Evolutionary conservation across 169 alveolate genomes (phyloP).

Genomic region (Cryptosporidium sp.): DNA sequence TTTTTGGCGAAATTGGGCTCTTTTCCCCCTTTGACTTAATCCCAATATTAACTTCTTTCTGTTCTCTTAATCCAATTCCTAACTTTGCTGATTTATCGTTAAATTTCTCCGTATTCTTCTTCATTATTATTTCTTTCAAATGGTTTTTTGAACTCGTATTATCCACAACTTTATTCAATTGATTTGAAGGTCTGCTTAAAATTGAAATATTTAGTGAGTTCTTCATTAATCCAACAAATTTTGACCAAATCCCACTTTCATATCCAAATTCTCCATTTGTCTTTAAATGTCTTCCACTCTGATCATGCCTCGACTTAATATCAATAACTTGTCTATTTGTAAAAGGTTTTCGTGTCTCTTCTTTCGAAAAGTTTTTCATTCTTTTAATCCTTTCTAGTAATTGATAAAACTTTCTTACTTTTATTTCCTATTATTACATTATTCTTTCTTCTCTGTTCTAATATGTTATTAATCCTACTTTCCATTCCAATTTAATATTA

Average conservation of each 20-base stretch:
- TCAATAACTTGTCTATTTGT: constrained; percentile 59
- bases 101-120: constrained; percentile 5
- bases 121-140: constrained; percentile 38
- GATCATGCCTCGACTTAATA: constrained; percentile 25
- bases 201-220: constrained; percentile 40
- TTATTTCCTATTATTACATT: neutral
- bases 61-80: neutral
- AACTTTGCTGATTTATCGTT: neutral
- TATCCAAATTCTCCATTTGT: constrained; percentile 18
- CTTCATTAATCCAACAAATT: constrained; percentile 56
- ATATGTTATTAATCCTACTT: neutral
- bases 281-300: neutral
- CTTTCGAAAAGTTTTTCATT: constrained; percentile 54
- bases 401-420: neutral
- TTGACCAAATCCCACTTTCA: constrained; percentile 67
- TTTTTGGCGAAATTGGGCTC: constrained; percentile 16
- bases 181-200: constrained; percentile 14
- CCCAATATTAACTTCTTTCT: constrained; percentile 7
- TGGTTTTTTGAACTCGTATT: constrained; percentile 7
- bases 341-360: constrained; percentile 38
- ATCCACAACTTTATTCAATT: neutral
- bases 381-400: neutral
- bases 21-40: neutral
- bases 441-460: neutral
- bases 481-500: neutral